Conservation (phyloP, 257 asterid genomes). For the Nicotiana benthamiana region DNA sequence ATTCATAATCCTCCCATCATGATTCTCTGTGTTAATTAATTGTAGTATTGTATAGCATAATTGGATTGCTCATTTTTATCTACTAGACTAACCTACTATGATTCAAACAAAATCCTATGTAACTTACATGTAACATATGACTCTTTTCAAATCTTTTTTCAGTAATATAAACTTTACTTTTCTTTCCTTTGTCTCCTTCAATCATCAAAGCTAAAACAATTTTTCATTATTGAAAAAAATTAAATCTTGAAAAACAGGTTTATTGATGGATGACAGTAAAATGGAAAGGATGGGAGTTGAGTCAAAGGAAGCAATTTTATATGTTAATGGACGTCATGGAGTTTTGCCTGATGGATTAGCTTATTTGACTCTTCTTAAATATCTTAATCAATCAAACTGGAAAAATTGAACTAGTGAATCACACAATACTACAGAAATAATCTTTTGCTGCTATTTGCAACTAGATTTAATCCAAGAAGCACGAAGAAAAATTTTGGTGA, state of each 20-base stretch:
- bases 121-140: no score
- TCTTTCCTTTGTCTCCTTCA: no score
- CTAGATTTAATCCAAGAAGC: background rate
- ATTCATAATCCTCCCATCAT: no score
- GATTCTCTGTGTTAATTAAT: no score
- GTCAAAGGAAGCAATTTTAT: conserved; percentile 56
- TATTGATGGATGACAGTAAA: conserved; percentile 35
- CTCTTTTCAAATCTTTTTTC: no score
- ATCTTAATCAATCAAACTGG: conserved; percentile 26
- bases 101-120: background rate
- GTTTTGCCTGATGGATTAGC: conserved; percentile 90
- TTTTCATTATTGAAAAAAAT: background rate
- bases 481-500: background rate
- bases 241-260: conserved; percentile 38
- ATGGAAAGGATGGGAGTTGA: conserved; percentile 22
- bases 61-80: no score
- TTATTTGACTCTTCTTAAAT: conserved; percentile 80
- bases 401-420: background rate
- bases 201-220: background rate
- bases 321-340: conserved; percentile 82
- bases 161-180: no score
- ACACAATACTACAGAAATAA: background rate
- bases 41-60: no score
- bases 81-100: background rate
- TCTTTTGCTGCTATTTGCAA: background rate